Percentiles rank a stretch among this genome's conserved stretches.
These are phyloP conservation scores for Ustilago lituana DNA, from an alignment of 1,284 basidiomycete genomes.

Conservation along the genomic window DNA sequence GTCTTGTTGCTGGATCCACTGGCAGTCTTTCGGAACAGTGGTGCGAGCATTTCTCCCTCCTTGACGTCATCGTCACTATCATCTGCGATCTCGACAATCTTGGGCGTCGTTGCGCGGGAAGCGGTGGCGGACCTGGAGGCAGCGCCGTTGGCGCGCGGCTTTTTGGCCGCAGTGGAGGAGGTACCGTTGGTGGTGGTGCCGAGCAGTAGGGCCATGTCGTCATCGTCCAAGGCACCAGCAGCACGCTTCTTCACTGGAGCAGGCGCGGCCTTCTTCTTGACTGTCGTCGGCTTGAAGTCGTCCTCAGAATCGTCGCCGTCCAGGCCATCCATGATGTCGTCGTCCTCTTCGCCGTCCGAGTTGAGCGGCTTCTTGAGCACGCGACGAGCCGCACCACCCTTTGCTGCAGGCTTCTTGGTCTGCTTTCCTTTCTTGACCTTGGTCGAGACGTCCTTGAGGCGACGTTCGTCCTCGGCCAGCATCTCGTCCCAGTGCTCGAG, in stretches of 20 bases:
- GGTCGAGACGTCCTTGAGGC: slow-evolving; percentile 71
- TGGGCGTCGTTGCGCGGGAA: slow-evolving; percentile 40
- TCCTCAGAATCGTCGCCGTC: slow-evolving; percentile 52
- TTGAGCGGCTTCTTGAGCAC: slow-evolving; percentile 70
- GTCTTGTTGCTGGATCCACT: slow-evolving; percentile 13
- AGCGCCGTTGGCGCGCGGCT: slow-evolving; percentile 21
- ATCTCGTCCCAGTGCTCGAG: slow-evolving; percentile 82
- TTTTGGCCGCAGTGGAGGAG: slow-evolving; percentile 33
- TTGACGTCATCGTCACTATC: slow-evolving; percentile 11
- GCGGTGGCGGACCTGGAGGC: slow-evolving; percentile 16
- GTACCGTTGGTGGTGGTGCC: slow-evolving; percentile 20
- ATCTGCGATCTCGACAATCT: slow-evolving; percentile 25
- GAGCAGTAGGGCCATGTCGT: slow-evolving; percentile 32
- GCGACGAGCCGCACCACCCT: slow-evolving; percentile 70
- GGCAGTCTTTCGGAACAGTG: slow-evolving; percentile 31
- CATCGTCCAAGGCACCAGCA: slow-evolving; percentile 40
- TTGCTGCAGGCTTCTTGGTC: slow-evolving; percentile 75
- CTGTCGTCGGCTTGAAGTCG: slow-evolving; percentile 46
- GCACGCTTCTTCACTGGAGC: slow-evolving; percentile 38
- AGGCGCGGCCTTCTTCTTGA: slow-evolving; percentile 36
- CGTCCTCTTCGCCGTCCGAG: slow-evolving; percentile 71
- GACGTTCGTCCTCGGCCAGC: slow-evolving; percentile 70
- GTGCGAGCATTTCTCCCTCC: slow-evolving; percentile 32
- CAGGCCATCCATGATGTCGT: slow-evolving; percentile 26
- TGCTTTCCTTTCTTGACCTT: slow-evolving; percentile 72